Evolutionary conservation across 495 filamentous ascomycete species (phyloP), one percentile per base, ranked within the genome.

Genomic region (Evernia prunastri): DNA sequence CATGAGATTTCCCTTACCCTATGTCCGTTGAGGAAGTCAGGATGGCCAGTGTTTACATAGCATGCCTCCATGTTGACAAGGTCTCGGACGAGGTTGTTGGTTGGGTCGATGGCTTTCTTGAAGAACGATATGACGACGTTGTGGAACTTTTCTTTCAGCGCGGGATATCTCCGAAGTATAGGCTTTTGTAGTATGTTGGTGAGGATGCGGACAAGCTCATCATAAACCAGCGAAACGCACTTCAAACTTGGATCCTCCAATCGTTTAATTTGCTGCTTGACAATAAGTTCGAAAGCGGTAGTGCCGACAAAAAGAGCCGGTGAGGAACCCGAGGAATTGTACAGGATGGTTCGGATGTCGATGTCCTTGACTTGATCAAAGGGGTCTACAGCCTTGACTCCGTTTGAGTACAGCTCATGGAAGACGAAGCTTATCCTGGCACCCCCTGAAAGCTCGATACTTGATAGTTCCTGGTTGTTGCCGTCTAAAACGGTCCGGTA

Each of bases 341-440:
- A 92, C 27, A 99, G 85, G 66, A 97, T 91, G 36, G 90, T 96
- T 68, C 95, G 86, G 73, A 99, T 99, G 71, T 99, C 95, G 65
- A 94, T 86, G 75, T 99, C 95, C 78, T 97, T 97, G 74, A 97
- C 91, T 63, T 90, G 81, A 72, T 99, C 95, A 73, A 99, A 99
- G 20, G 95, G 95, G 74, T 97, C 95, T 27, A 99, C 89, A 0
- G 95, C 93, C 81, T 97, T 97, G 73, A 99, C 86, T 76, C 95
- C 95, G 76, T 99, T 99, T 51, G 92, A 86, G 76, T 97, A 99
- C 18, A 99, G 79, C 74, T 99, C 95, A 74, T 99, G 95, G 83
- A 96, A 99, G 47, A 99, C 95, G 71, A 99, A 99, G 77, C 91
- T 96, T 74, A 99, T 99, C 82, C 95, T 87, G 60, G 95, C 95